Conservation (phyloP, 2,329 filamentous ascomycete species). For the Cercospora zeina region DNA sequence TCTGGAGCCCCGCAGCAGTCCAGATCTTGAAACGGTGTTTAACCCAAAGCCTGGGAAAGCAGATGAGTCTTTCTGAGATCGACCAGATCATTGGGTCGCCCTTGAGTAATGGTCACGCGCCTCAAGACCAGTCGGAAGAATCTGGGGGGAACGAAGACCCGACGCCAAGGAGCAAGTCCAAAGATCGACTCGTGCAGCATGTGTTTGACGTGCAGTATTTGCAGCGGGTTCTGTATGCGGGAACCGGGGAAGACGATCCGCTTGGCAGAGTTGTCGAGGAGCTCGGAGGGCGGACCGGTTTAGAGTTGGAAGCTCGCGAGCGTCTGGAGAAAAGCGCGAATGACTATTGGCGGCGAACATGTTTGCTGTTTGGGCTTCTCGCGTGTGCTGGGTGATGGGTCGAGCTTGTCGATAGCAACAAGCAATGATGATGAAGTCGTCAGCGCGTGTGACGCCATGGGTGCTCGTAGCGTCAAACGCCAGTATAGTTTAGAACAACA, state of each 20-base stretch:
- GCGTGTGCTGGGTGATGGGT: constrained; percentile 35
- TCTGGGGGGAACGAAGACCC: constrained; percentile 21
- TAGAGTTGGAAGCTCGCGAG: constrained; percentile 53
- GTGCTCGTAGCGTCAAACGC: neutral
- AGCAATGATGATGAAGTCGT: neutral
- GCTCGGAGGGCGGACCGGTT: constrained; percentile 50
- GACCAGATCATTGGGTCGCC: constrained; percentile 22
- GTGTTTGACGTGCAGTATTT: constrained; percentile 50
- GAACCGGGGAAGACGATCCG: neutral
- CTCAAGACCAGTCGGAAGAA: constrained; percentile 22
- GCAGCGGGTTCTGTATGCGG: constrained; percentile 31
- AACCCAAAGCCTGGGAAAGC: constrained; percentile 52
- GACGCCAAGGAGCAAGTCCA: constrained; percentile 12
- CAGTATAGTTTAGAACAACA: neutral
- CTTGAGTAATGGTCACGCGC: constrained; percentile 25
- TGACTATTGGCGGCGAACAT: constrained; percentile 82
- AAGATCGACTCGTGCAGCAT: constrained; percentile 40
- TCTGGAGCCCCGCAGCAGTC: constrained; percentile 76
- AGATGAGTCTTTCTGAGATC: constrained; percentile 39
- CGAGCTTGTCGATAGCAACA: neutral
- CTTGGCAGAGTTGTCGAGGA: constrained; percentile 40
- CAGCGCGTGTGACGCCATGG: neutral
- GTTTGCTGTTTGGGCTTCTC: constrained; percentile 77
- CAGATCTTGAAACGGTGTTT: constrained; percentile 61
- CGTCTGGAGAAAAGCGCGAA: constrained; percentile 62